Base-by-base conservation (phyloP, 257 asterid species). In the Knoxia roxburghii region DNA sequence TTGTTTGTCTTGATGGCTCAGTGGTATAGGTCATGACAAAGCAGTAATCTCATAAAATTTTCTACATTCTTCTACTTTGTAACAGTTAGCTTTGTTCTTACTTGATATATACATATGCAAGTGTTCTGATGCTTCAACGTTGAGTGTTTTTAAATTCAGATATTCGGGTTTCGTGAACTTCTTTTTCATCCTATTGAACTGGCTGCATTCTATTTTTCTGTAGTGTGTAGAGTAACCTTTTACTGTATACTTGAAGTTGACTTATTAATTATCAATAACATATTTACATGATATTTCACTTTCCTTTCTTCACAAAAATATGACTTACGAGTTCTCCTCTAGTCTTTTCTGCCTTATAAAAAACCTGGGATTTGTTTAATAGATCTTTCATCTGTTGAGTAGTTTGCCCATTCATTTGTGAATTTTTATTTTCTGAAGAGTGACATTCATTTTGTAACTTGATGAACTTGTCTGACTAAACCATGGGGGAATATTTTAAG, bases 381-480 rank as follows among this genome's bases (percentile, higher is more conserved):
- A n/a, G 5, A 4, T 12, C 23, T 27, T 33, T 10, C 13, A 55
- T 4, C 2, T 32, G 0, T 17, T 5, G 10, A 30, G 30, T 57
- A 4, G 17, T 24, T 50, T 20, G 26, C 27, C 6, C 17, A 21
- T 17, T 35, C 27, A 15, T 58, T 32, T n/a, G 40, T 15, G 40
- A 5, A 14, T 27, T 17, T 29, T 56, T 53, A 53, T 29, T 29
- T 17, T 29, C 40, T 56, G 40, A 29, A 56, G 61, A 23, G 14
- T 4, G 15, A 14, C 23, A 2, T 17, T 63, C 23, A 46, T 43
- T 23, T 26, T 63, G 24, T 46, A 17, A 64, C 57, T 64, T 64
- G 56, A 5, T 29, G 21, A 27, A 18, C 56, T 64, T 61, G 67
- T 21, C 46, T n/a, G 39, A 58, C 39, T 64, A 45, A 26, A 64